A percentile compares a stretch with the other conserved stretches of the same genome.
Conservation (phyloP, 768 basidiomycete genomes). For the Tricholoma saponaceum region DNA sequence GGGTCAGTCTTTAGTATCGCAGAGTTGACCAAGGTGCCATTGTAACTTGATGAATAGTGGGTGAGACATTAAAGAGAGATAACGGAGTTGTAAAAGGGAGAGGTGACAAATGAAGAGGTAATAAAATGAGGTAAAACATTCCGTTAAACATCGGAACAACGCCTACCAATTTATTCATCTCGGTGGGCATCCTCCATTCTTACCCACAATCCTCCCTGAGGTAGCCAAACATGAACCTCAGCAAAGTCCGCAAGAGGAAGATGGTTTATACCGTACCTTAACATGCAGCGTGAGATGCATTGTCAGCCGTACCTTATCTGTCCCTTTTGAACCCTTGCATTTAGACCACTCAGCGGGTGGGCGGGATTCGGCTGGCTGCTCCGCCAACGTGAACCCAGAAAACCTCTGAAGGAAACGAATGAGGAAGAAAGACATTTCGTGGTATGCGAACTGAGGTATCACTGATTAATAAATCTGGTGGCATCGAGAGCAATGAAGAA, state of each 20-base stretch:
- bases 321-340: constrained; percentile 33
- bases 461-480: background rate
- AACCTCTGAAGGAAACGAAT: constrained; percentile 50
- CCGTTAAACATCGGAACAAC: no score
- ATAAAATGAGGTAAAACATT: no score
- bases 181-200: constrained; percentile 23
- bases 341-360: constrained; percentile 18
- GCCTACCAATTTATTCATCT: no score
- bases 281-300: background rate
- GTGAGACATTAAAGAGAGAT: no score
- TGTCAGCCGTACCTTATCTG: constrained; percentile 42
- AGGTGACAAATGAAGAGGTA: no score
- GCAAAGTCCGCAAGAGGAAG: no score
- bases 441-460: constrained; percentile 39
- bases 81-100: no score
- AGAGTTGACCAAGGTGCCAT: no score
- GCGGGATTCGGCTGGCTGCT: constrained; percentile 34
- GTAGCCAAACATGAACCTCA: no score
- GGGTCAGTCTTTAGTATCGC: no score
- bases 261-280: no score
- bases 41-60: no score
- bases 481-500: constrained; percentile 11
- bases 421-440: constrained; percentile 54
- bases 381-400: constrained; percentile 35
- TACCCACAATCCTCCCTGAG: constrained; percentile 33